A percentile compares a stretch with the other conserved stretches of the same genome.
Evolutionary conservation across 2,329 filamentous ascomycete species (phyloP).

Genomic region (Exophiala lecanii-corni): DNA sequence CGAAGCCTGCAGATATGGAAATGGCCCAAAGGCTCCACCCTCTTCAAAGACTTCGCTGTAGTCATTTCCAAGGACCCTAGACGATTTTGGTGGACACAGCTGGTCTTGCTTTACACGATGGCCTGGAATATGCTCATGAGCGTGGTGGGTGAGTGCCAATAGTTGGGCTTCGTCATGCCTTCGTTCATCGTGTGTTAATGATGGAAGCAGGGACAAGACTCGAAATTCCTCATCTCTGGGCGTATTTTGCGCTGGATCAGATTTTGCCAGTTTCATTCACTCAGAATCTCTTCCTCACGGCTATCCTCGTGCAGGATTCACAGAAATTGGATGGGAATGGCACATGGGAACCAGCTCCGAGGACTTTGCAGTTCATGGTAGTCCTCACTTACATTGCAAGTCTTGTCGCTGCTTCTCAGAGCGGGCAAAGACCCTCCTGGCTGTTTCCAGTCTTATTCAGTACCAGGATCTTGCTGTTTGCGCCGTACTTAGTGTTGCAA

Average conservation of each 20-base stretch:
- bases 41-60: constrained; percentile 16
- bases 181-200: too few species aligned
- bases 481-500: constrained; percentile 17
- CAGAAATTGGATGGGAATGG: too few species aligned
- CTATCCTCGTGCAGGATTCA: constrained; percentile 39
- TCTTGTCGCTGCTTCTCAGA: constrained; percentile 18
- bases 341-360: too few species aligned
- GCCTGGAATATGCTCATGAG: constrained; percentile 19
- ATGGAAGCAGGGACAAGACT: constrained; percentile 2
- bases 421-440: not conserved
- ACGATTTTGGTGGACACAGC: constrained; percentile 13
- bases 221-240: constrained; percentile 49
- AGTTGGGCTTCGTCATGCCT: too few species aligned
- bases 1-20: constrained; percentile 10
- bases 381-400: constrained; percentile 20
- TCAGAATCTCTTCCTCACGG: constrained; percentile 59
- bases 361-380: constrained; percentile 17
- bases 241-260: constrained; percentile 57
- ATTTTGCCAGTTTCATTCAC: constrained; percentile 58
- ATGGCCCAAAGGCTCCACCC: constrained; percentile 13
- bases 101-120: constrained; percentile 13
- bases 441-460: constrained; percentile 25
- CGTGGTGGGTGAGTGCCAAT: constrained; percentile 13
- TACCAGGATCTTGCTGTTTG: constrained; percentile 27
- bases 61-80: constrained; percentile 6